Evolutionary conservation across 257 asterid species (phyloP).

Genomic region (Solanum dulcamara): DNA sequence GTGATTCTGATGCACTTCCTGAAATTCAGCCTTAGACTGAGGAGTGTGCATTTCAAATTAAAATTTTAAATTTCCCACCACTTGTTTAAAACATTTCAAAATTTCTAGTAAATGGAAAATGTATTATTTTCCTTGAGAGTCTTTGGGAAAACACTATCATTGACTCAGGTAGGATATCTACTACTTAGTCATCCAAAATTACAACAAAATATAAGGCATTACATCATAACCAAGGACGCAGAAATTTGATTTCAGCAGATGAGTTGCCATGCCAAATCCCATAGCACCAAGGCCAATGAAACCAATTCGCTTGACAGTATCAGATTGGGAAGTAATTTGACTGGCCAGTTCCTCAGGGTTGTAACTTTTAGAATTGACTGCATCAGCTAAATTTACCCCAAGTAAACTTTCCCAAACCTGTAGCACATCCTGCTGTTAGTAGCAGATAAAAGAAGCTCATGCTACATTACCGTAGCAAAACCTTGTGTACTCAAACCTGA

Average conservation of each 20-base stretch:
- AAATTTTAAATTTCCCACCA: background rate
- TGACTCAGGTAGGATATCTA: background rate
- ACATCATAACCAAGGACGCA: constrained; percentile 79
- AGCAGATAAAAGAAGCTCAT: background rate
- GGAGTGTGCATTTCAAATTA: background rate
- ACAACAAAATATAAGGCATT: constrained; percentile 18
- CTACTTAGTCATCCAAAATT: background rate
- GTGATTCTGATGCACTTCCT: background rate
- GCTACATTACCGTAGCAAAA: background rate
- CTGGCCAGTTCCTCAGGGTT: constrained; percentile 68
- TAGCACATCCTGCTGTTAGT: constrained; percentile 7
- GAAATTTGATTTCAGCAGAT: constrained; percentile 75
- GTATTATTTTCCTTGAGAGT: background rate
- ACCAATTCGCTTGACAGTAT: constrained; percentile 57
- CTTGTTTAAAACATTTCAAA: background rate
- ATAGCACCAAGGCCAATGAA: constrained; percentile 98
- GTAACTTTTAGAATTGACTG: constrained; percentile 53
- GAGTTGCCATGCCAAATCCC: constrained; percentile 99
- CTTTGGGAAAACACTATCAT: background rate
- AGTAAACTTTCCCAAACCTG: constrained; percentile 83
- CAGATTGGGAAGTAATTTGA: constrained; percentile 45
- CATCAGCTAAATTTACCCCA: constrained; percentile 60
- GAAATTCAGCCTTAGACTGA: background rate
- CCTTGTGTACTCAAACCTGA: constrained; percentile 7
- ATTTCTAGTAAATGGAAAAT: background rate